Base-by-base conservation (phyloP, 2,329 filamentous ascomycete species). In the Aspergillus pseudoviridinutans region DNA sequence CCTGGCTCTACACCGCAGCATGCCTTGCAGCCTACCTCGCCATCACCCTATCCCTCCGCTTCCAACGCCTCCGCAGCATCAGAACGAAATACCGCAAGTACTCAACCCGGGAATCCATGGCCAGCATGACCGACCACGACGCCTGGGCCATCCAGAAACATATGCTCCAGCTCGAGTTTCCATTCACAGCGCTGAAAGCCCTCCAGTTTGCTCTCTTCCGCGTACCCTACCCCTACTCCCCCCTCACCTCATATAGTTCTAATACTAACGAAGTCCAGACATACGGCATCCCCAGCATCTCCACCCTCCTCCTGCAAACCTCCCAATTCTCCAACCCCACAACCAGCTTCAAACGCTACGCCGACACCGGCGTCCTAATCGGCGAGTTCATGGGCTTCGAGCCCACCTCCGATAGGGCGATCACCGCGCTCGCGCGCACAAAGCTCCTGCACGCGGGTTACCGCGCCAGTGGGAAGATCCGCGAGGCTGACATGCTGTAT, bases 401-500 rank as follows among this genome's bases (percentile, higher is more conserved):
- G 4, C 78, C 79, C 0, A 67, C 73, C 17, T 79, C 78, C 0
- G 67, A 72, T 2, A 76, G 83, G 2, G 71, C 74, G 3, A 70
- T 74, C 2, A 74, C 79, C n/a, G 83, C 82, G 2, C 78, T 88
- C 50, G 81, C 84, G 3, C 81, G 86, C 32, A 84, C 87, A 75
- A 88, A 87, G 66, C 88, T 80, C 65, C 74, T 89, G 3, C 87
- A 89, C 68, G 70, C 72, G 24, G 71, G 76, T 2, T 87, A 88
- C 68, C 81, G 81, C 49, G 77, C 79, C 50, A 75, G 81, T 0
- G 83, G 83, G 35, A 82, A 82, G 63, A 89, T 89, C 61, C 76
- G 76, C 4, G 82, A 88, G 49, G 77, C 80, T 10, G 87, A 89
- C 61, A 80, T 88, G 76, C 76, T 89, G 0, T 88, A 87, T 69